Base-by-base conservation (phyloP, 129 eudicot genomes). In the Helichrysum umbraculigerum region DNA sequence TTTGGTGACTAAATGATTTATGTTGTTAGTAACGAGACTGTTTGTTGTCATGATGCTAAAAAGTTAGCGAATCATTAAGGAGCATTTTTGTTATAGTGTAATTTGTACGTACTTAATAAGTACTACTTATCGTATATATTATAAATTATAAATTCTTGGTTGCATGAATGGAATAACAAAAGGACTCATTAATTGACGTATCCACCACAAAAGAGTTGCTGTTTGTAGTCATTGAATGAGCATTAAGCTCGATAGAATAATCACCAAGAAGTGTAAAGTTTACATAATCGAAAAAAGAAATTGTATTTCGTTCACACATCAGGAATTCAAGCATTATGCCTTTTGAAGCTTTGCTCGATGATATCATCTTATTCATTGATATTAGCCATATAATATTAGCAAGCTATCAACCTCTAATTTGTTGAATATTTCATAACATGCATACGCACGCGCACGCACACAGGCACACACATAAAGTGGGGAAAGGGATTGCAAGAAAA, bases 231-330 rank as follows among this genome's bases (percentile, higher is more conserved):
- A 6, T 67, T 34, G 67, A 61, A 75, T 76, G 74, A 67, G 80
- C 68, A 67, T 76, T 76, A 58, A 66, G 72, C 68, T 76, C 66
- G 35, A 32, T 76, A 76, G 80, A 76, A 76, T 76, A 76, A 50
- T 76, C 66, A 35, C 34, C 32, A 30, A 16, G 73, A 66, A 76
- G 80, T 76, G 80, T 76, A 33, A 65, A 15, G 73, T 57, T 63
- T 66, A 76, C 80, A 76, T 76, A 33, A 65, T 75, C 58, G n/a
- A 52, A 50, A 64, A 75, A 29, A 64, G 66, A 20, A 52, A 44
- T 7, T 2, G 54, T 47, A 14, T 14, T 66, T 66, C 12, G 16
- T 76, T 73, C 68, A 35, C 54, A 57, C 65, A 42, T 56, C n/a
- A 20, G 11, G 21, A n/a, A n/a, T 22, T 51, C 0, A n/a, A n/a